Percentiles rank a stretch among this genome's conserved stretches.
phyloP scores from a whole-genome alignment of 108 stramenopile species.

The Cyclotella baltica region DNA sequence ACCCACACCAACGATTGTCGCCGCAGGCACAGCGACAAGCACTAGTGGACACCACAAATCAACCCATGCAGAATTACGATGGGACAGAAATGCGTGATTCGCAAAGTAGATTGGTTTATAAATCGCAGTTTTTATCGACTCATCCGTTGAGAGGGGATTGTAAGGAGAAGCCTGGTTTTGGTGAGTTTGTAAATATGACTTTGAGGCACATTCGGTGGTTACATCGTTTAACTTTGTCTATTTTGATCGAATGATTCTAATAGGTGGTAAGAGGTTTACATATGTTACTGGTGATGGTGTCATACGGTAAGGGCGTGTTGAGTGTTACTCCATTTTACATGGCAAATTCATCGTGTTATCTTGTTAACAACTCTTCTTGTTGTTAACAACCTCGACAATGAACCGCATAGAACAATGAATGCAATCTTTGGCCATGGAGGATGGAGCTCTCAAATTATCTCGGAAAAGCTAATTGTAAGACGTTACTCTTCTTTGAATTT shows the following conservation, averaged over 20 bases:
- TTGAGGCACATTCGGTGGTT: no score
- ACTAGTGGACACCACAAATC: conserved; percentile 32
- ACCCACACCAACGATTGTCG: no score
- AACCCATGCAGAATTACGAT: conserved; percentile 58
- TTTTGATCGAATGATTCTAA: background rate
- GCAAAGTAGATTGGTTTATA: conserved; percentile 36
- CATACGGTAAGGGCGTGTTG: conserved; percentile 27
- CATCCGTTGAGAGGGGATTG: conserved; percentile 51
- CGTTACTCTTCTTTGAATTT: background rate
- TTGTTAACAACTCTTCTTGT: background rate
- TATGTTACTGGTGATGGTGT: conserved; percentile 58
- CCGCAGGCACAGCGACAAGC: no score
- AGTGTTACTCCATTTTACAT: background rate
- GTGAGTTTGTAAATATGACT: background rate
- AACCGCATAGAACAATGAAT: conserved; percentile 47
- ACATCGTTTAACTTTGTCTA: no score
- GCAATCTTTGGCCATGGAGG: conserved; percentile 56
- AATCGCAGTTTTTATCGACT: conserved; percentile 53
- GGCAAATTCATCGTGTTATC: background rate
- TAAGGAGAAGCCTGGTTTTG: conserved; percentile 56
- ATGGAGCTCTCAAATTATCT: conserved; percentile 55
- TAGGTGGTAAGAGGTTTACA: conserved; percentile 44
- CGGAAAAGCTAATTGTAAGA: conserved; percentile 35
- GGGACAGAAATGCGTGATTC: conserved; percentile 50
- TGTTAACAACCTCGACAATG: background rate